Percentiles rank a stretch among this genome's conserved stretches.
Conservation (phyloP, 148 eudicot genomes). For the Vaccinium myrtillus region DNA sequence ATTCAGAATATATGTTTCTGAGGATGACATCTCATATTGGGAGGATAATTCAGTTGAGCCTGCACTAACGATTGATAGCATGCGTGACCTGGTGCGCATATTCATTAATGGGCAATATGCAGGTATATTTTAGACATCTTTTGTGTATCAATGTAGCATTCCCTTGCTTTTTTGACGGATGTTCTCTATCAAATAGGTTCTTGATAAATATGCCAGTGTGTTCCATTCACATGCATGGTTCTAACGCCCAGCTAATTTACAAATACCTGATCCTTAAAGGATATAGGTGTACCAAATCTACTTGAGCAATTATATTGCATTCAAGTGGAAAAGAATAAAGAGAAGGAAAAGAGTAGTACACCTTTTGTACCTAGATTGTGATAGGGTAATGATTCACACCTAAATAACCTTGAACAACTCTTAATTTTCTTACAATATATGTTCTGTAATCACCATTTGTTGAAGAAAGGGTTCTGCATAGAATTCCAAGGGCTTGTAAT, state of each 20-base stretch:
- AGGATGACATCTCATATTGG: slow-evolving; percentile 73
- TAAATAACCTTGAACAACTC: not conserved
- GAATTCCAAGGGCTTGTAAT: not conserved
- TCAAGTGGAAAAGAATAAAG: not conserved
- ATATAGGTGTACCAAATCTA: not conserved
- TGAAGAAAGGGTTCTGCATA: not conserved
- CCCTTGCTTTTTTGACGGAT: not conserved
- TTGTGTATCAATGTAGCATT: not conserved
- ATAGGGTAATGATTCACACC: not conserved
- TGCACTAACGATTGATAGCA: slow-evolving; percentile 67
- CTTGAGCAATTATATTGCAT: not conserved
- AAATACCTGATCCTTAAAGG: not conserved
- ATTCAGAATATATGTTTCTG: slow-evolving; percentile 65
- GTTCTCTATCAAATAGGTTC: not conserved
- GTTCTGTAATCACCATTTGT: not conserved
- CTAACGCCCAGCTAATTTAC: not conserved
- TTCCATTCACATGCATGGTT: not conserved
- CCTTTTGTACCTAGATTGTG: not conserved
- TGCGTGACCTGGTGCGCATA: slow-evolving; percentile 84
- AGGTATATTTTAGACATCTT: slow-evolving; percentile 40
- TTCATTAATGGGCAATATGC: slow-evolving; percentile 69
- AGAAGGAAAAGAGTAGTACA: not conserved
- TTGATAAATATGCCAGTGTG: not conserved
- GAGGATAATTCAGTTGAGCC: slow-evolving; percentile 57
- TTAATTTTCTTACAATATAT: not conserved